Evolutionary conservation across 2,329 filamentous ascomycete species (phyloP), one percentile per base, ranked within the genome.

Genomic region (Ceratocystis cubensis): DNA sequence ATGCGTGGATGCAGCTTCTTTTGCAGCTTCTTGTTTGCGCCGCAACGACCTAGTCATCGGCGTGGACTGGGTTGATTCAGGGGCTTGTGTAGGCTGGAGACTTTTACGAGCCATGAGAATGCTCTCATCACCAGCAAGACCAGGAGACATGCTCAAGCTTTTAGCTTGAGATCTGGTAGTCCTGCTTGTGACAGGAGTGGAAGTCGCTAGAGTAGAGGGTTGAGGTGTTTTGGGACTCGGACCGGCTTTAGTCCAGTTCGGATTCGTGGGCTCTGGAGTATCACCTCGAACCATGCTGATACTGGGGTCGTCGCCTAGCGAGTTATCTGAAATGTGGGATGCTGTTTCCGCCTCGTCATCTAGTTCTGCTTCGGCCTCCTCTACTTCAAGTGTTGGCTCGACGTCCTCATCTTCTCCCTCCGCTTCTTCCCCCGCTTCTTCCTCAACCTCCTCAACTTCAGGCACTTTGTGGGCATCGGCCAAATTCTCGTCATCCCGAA

Each of bases 151-250:
- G 41, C 65, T 67, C 13, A 67, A n/a, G 63, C 66, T 66, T 41
- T 61, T 65, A 15, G 66, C 57, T 59, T 67, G 50, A 13, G 67
- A 67, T 8, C 67, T 56, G 25, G 66, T 69, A 10, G 69, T 65
- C 50, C 67, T 44, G 13, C 37, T 8, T n/a, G 57, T 64, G 33
- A 37, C 50, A 20, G 64, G 65, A 30, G 65, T 67, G 33, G 28
- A 57, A 7, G 53, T 53, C 8, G 30, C 17, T 17, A 10, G 45
- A 37, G 15, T 61, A 17, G 50, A 30, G 2, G 17, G 5, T 28
- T 65, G 63, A 15, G 66, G 61, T 10, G 66, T 61, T 22, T 28
- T 22, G 50, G 61, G 44, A 30, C 41, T 17, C 7, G 50, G 41
- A 6, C 28, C 15, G 28, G 13, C 15, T 46, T 25, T 53, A 10